phyloP scores from a whole-genome alignment of 2,329 filamentous ascomycete genomes.

The Paraconiothyrium brasiliense region DNA sequence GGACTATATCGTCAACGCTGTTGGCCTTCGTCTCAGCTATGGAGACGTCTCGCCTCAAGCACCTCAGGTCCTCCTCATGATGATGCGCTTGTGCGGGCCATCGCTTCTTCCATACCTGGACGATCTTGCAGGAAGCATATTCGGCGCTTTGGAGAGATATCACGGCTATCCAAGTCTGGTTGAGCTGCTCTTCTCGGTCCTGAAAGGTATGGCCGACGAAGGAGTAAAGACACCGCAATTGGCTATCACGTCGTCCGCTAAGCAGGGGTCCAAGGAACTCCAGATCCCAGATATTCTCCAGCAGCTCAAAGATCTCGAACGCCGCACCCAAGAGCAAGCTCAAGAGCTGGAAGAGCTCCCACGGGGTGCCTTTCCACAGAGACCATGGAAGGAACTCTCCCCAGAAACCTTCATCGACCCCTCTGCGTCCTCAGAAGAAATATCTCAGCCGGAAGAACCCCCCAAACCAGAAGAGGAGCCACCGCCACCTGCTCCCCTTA shows the following conservation, averaged over 20 bases:
- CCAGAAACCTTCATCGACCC: constrained; percentile 46
- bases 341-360: constrained; percentile 34
- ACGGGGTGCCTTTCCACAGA: constrained; percentile 36
- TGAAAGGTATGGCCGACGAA: constrained; percentile 85
- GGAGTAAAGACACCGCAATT: constrained; percentile 69
- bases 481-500: constrained; percentile 74
- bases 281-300: constrained; percentile 27
- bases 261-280: constrained; percentile 5
- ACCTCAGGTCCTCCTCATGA: constrained; percentile 91
- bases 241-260: constrained; percentile 39
- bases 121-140: constrained; percentile 89
- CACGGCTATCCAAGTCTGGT: constrained; percentile 91
- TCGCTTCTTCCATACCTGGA: constrained; percentile 86
- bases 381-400: constrained; percentile 48
- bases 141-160: constrained; percentile 91
- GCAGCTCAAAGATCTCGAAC: constrained; percentile 48
- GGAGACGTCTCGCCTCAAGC: constrained; percentile 93
- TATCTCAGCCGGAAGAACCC: constrained; percentile 48
- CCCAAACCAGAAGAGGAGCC: constrained; percentile 67
- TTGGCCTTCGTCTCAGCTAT: constrained; percentile 87
- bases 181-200: constrained; percentile 82
- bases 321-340: constrained; percentile 33
- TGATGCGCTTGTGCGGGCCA: constrained; percentile 87
- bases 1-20: constrained; percentile 95
- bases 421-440: constrained; percentile 41